Percentiles rank a stretch among this genome's conserved stretches.
Evolutionary conservation across 805 yeast genomes (phyloP).

Genomic region (Jamesozyma jinghongensis): DNA sequence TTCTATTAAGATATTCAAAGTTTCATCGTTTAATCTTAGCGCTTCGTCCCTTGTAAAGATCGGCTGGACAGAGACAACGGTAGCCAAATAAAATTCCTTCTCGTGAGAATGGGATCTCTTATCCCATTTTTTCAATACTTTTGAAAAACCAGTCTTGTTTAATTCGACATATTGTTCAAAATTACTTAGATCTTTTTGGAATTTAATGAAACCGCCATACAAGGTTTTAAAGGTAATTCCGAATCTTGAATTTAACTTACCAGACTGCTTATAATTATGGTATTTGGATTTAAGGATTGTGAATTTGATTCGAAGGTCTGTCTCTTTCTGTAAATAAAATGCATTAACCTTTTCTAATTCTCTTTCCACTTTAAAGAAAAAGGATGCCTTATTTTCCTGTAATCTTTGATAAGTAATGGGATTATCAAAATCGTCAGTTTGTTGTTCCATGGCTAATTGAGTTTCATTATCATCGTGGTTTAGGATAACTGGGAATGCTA

Average conservation of each 20-base stretch:
- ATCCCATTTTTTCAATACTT: conserved; percentile 96
- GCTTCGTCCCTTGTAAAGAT: conserved; percentile 87
- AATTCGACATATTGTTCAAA: conserved; percentile 90
- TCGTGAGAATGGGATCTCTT: conserved; percentile 91
- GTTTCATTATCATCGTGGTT: background rate
- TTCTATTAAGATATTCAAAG: conserved; percentile 21
- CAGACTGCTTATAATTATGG: conserved; percentile 37
- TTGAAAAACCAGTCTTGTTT: conserved; percentile 92
- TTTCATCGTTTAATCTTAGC: conserved; percentile 69
- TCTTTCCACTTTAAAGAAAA: conserved; percentile 80
- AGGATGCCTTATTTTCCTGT: conserved; percentile 85
- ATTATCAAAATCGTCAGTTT: conserved; percentile 28
- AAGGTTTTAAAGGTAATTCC: conserved; percentile 65
- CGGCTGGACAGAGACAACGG: conserved; percentile 95
- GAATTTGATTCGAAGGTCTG: conserved; percentile 69
- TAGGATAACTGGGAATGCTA: conserved; percentile 40
- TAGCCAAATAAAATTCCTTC: conserved; percentile 79
- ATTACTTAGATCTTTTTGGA: conserved; percentile 78
- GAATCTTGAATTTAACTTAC: conserved; percentile 34
- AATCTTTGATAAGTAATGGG: conserved; percentile 41
- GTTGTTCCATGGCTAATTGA: background rate
- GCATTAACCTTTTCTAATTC: conserved; percentile 91
- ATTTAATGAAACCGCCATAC: conserved; percentile 82
- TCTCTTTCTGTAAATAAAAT: conserved; percentile 86
- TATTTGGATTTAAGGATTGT: conserved; percentile 71